These are phyloP conservation scores for Trichoderma guizhouense DNA, from an alignment of 2,329 filamentous ascomycete species.

Conservation along the genomic window DNA sequence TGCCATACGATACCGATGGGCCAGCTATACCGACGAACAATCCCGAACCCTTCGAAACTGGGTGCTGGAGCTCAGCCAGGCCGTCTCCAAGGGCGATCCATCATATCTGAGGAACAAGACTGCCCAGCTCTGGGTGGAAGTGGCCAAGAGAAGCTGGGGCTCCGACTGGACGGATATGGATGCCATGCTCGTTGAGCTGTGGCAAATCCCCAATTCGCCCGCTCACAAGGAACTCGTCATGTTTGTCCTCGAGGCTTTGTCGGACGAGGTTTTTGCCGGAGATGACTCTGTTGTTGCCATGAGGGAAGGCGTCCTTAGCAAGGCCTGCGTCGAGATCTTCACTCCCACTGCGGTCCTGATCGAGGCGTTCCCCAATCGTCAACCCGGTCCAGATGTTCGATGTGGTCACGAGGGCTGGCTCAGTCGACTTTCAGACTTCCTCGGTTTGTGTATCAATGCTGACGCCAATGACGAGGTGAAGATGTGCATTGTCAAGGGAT, in stretches of 20 bases:
- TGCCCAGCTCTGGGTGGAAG: slow-evolving; percentile 89
- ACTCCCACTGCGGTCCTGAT: slow-evolving; percentile 72
- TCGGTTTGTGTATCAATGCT: slow-evolving; percentile 68
- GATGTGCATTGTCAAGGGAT: slow-evolving; percentile 68
- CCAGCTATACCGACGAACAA: slow-evolving; percentile 67
- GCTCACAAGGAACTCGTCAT: slow-evolving; percentile 82
- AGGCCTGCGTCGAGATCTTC: slow-evolving; percentile 90
- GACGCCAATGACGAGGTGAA: slow-evolving; percentile 64
- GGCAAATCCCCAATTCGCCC: slow-evolving; percentile 64
- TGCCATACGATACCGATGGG: slow-evolving; percentile 81
- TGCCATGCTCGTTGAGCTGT: slow-evolving; percentile 72
- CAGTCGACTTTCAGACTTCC: slow-evolving; percentile 67
- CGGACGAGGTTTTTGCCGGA: slow-evolving; percentile 88
- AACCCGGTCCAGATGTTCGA: slow-evolving; percentile 65
- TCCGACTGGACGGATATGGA: slow-evolving; percentile 96
- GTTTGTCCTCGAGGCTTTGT: slow-evolving; percentile 83
- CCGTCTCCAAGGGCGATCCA: slow-evolving; percentile 69
- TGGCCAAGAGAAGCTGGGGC: slow-evolving; percentile 92
- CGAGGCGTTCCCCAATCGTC: slow-evolving; percentile 72
- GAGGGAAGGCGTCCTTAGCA: slow-evolving; percentile 78
- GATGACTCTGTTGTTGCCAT: slow-evolving; percentile 84
- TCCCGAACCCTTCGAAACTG: slow-evolving; percentile 67
- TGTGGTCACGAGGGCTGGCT: slow-evolving; percentile 86
- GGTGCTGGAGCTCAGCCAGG: slow-evolving; percentile 74
- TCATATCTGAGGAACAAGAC: slow-evolving; percentile 88